Conservation (phyloP, 345 rosid genomes). For the Hibiscus mutabilis region DNA sequence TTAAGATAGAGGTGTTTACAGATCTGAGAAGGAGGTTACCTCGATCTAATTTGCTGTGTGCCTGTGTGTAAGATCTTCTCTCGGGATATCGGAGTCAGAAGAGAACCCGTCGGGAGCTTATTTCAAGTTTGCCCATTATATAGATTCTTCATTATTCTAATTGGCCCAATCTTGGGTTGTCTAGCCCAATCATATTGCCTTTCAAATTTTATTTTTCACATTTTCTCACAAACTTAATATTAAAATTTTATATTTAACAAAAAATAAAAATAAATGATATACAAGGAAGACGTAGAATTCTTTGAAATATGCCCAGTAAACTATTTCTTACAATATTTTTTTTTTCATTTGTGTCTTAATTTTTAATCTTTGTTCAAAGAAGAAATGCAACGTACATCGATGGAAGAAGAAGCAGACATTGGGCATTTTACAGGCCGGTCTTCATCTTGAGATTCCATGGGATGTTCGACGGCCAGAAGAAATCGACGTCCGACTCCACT, state of each 20-base stretch:
- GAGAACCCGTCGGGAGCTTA: not conserved
- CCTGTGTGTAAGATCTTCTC: not conserved
- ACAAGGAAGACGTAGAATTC: too few relatives aligned
- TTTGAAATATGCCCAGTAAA: too few relatives aligned
- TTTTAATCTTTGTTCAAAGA: too few relatives aligned
- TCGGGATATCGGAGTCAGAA: not conserved
- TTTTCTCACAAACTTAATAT: too few relatives aligned
- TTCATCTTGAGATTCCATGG: slow-evolving; percentile 80
- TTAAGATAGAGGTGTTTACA: not conserved
- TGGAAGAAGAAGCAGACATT: slow-evolving; percentile 49
- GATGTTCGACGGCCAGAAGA: slow-evolving; percentile 75
- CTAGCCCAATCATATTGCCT: not conserved
- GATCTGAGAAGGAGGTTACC: slow-evolving; percentile 7
- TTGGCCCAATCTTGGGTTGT: not conserved
- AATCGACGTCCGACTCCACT: slow-evolving; percentile 41
- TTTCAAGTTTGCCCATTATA: not conserved
- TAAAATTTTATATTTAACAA: too few relatives aligned
- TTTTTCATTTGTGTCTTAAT: too few relatives aligned
- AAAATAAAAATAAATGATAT: too few relatives aligned
- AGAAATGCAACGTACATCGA: slow-evolving; percentile 33
- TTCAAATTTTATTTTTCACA: not conserved
- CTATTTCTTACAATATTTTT: too few relatives aligned
- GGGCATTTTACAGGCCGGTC: slow-evolving; percentile 91
- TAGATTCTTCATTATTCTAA: too few relatives aligned
- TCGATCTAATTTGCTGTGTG: slow-evolving; percentile 1